phyloP scores from a whole-genome alignment of 192 early-diverging fungal genomes.

The Nowakowskiella sp. region DNA sequence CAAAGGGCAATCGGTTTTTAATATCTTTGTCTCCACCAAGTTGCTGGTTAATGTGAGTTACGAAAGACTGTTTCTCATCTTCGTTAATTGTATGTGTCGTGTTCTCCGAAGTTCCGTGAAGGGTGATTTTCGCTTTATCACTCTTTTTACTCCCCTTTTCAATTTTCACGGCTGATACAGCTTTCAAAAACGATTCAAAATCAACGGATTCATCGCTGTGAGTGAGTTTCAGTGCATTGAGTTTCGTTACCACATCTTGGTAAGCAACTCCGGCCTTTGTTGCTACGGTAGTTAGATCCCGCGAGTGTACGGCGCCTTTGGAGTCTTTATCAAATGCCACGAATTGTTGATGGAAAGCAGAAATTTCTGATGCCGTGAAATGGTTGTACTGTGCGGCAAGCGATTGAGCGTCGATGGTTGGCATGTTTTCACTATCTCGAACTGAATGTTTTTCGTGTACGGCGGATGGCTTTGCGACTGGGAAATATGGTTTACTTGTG shows the following conservation, averaged over 20 bases:
- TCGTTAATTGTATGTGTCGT: conserved; percentile 97
- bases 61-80: conserved; percentile 96
- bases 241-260: conserved; percentile 33
- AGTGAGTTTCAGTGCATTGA: conserved; percentile 24
- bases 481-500: too few species aligned
- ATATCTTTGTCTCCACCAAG: conserved; percentile 76
- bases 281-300: conserved; percentile 36
- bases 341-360: conserved; percentile 45
- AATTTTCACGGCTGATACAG: conserved; percentile 34
- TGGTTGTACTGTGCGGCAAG: conserved; percentile 36
- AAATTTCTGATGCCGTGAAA: conserved; percentile 43
- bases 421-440: too few species aligned
- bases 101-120: conserved; percentile 75
- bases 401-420: conserved; percentile 21
- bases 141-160: conserved; percentile 35
- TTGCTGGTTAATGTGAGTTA: conserved; percentile 84
- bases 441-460: too few species aligned
- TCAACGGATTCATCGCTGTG: conserved; percentile 28
- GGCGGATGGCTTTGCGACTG: too few species aligned
- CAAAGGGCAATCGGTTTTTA: conserved; percentile 82
- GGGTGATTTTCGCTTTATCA: conserved; percentile 75
- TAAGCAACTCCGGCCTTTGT: conserved; percentile 41
- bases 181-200: conserved; percentile 44
- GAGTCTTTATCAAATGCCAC: conserved; percentile 33
- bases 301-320: conserved; percentile 28